Base-by-base conservation (phyloP, 1,284 basidiomycete genomes). In the Phlebopus sp. region DNA sequence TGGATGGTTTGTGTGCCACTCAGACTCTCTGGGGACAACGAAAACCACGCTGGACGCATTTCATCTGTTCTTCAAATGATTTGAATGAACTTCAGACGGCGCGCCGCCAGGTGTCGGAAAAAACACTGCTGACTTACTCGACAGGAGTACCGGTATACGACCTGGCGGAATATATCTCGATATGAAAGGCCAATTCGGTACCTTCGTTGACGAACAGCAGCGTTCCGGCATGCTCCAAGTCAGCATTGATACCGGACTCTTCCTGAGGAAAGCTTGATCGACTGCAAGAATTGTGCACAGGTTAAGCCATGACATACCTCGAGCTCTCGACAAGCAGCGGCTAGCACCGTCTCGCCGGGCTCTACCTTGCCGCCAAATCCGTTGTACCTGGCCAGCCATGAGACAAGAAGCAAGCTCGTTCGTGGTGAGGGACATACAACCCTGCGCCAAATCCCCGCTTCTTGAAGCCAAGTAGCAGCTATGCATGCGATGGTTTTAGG, bases 201-300 rank as follows among this genome's bases (percentile, higher is more conserved):
- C 69, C 76, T 37, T 76, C 69, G 29, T 63, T 70, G 21, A 79
- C 64, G 61, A 88, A 90, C 47, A 88, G 68, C 14, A 89, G 63
- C 3, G 72, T 77, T 5, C 86, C 86, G 38, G 72, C 76, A 46
- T 81, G 77, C 44, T 71, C 63, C 10, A 90, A 70, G 2, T 75
- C 68, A 0, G 85, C 81, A 13, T 68, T 70, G 36, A 92, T 80
- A 0, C 88, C 84, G 4, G 86, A 78, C 68, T 92, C 89, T 72
- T 92, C 89, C 89, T 92, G 54, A 30, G 4, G 15, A 18, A 19
- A 5, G 14, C 23, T 21, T 17, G 19, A 19, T 35, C 21, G 15
- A 6, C n/a, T n/a, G 29, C 29, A 7, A 44, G 36, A 9, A 29
- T 19, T 25, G 15, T 15, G 38, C 21, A 23, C 21, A 14, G 9